Percentiles rank a stretch among this genome's conserved stretches.
Evolutionary conservation across 345 rosid species (phyloP).

Genomic region (Sonneratia caseolaris): DNA sequence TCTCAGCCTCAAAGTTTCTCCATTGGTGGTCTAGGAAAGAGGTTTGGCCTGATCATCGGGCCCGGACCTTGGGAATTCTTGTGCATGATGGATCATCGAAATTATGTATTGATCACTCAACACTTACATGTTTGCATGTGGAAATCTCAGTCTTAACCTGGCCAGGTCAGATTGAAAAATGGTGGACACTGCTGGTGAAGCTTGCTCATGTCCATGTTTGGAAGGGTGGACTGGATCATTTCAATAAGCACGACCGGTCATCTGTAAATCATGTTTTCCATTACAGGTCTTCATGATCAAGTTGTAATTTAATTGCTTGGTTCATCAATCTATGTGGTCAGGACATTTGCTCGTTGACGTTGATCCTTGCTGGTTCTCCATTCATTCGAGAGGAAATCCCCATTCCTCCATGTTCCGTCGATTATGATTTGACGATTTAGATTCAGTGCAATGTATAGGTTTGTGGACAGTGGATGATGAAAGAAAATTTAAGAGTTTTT

Average conservation of each 20-base stretch:
- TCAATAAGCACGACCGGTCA: not conserved
- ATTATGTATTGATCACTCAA: not conserved
- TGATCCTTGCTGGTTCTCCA: not conserved
- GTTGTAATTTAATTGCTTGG: conserved; percentile 1
- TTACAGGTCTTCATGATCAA: not conserved
- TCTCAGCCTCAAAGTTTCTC: not conserved
- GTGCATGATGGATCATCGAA: not conserved
- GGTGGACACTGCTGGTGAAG: not conserved
- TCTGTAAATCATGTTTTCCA: not conserved
- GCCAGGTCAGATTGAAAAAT: not conserved
- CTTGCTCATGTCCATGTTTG: not conserved
- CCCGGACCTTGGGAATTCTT: not conserved
- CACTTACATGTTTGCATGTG: not conserved
- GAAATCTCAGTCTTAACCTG: not conserved
- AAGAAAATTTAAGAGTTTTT: not conserved
- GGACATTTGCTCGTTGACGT: not conserved
- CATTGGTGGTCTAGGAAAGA: not conserved
- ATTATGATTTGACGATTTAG: too few species aligned
- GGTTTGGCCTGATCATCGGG: not conserved
- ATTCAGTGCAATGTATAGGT: not conserved
- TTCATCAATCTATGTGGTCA: not conserved
- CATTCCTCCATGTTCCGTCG: not conserved
- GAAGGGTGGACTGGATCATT: not conserved
- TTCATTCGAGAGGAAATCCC: not conserved
- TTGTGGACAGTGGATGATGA: not conserved